These are phyloP conservation scores for Yamadazyma diospyri DNA, from an alignment of 1,139 yeast genomes.

Conservation along the genomic window DNA sequence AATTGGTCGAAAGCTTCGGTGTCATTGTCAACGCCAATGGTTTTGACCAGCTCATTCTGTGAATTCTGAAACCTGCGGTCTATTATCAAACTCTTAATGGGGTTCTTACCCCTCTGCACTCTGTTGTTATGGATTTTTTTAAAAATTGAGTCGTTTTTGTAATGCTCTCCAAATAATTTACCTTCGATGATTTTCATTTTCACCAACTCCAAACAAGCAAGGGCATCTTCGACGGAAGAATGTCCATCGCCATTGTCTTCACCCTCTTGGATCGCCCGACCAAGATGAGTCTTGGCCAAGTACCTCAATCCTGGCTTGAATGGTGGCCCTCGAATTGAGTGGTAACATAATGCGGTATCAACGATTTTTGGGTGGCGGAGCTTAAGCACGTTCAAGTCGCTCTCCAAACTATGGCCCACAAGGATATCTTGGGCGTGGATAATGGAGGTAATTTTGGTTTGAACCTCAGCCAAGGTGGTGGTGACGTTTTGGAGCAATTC, in stretches of 20 bases:
- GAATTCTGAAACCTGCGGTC: slow-evolving; percentile 25
- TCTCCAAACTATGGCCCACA: slow-evolving; percentile 72
- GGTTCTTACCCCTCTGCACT: slow-evolving; percentile 8
- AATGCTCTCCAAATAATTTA: slow-evolving; percentile 53
- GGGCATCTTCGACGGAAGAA: slow-evolving; percentile 83
- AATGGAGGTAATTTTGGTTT: slow-evolving; percentile 43
- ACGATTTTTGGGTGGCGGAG: slow-evolving; percentile 63
- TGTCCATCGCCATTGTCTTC: slow-evolving; percentile 61
- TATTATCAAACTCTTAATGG: slow-evolving; percentile 23
- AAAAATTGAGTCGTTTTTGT: slow-evolving; percentile 33
- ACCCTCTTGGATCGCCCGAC: slow-evolving; percentile 57
- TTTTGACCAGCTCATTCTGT: slow-evolving; percentile 8
- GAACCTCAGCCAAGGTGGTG: slow-evolving; percentile 67
- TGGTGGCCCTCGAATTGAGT: slow-evolving; percentile 79
- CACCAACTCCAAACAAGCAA: slow-evolving; percentile 73
- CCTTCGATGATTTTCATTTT: slow-evolving; percentile 70
- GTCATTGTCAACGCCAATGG: slow-evolving; percentile 50
- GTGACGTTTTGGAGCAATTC: slow-evolving; percentile 60
- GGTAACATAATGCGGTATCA: slow-evolving; percentile 63
- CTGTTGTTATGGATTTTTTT: slow-evolving; percentile 20
- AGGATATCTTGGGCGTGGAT: slow-evolving; percentile 50
- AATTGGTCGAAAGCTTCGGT: slow-evolving; percentile 22
- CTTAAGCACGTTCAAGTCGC: slow-evolving; percentile 59
- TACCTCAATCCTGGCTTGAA: slow-evolving; percentile 73
- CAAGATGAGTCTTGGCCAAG: slow-evolving; percentile 55